These are phyloP conservation scores for Volvariella volvacea DNA, from an alignment of 1,284 basidiomycete genomes.

Conservation along the genomic window DNA sequence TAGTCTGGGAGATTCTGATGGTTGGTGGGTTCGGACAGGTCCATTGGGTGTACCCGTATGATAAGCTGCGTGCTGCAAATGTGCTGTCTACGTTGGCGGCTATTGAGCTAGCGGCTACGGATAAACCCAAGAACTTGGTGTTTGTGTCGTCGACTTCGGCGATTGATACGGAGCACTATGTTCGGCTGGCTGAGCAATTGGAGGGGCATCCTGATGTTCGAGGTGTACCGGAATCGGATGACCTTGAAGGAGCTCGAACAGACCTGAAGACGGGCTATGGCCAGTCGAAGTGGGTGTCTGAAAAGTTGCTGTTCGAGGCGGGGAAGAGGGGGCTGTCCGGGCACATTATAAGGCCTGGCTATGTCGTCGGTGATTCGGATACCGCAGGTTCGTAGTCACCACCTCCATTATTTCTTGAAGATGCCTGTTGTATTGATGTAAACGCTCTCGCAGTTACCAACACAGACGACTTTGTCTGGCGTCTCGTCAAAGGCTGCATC, in stretches of 20 bases:
- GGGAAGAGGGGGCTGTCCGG: constrained; percentile 83
- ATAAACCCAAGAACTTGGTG: constrained; percentile 77
- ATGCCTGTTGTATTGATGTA: constrained; percentile 1
- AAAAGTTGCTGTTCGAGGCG: constrained; percentile 90
- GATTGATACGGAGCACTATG: constrained; percentile 88
- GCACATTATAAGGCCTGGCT: constrained; percentile 89
- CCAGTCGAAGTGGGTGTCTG: constrained; percentile 98
- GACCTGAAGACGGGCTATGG: constrained; percentile 91
- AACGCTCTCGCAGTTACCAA: constrained; percentile 79
- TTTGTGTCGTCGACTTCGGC: constrained; percentile 96
- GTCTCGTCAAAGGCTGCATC: constrained; percentile 95
- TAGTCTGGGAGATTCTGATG: not conserved
- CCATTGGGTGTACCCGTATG: constrained; percentile 99
- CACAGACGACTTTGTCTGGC: constrained; percentile 99
- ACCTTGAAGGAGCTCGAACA: constrained; percentile 81
- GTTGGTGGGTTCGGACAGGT: constrained; percentile 71
- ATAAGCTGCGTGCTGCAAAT: constrained; percentile 87
- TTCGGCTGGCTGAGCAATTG: constrained; percentile 76
- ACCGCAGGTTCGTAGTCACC: constrained; percentile 70
- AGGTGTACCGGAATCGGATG: constrained; percentile 85
- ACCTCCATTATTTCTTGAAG: constrained; percentile 1
- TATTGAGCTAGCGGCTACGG: constrained; percentile 71
- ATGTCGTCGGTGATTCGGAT: constrained; percentile 90
- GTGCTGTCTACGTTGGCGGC: constrained; percentile 86
- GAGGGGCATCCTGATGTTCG: constrained; percentile 34